Conservation (phyloP, 2,329 filamentous ascomycete species). For the Parastagonospora nodorum region DNA sequence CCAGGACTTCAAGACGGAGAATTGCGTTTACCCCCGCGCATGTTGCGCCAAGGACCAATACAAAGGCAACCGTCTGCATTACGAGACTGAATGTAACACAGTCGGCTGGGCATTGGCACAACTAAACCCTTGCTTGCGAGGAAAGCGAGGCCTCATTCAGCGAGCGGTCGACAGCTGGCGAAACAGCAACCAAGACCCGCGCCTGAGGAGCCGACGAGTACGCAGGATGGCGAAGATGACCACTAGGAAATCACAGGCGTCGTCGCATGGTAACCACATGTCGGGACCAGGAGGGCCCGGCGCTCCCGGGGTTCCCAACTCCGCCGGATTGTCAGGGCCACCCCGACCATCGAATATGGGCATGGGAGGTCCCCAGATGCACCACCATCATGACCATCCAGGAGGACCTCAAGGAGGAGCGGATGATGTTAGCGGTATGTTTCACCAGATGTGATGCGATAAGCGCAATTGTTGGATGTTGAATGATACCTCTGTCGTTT, state of each 20-base stretch:
- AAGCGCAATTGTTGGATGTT: conserved; percentile 45
- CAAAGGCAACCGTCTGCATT: conserved; percentile 90
- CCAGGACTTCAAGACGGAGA: conserved; percentile 93
- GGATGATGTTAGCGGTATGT: conserved; percentile 96
- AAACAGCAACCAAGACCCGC: conserved; percentile 96
- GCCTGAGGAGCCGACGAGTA: conserved; percentile 87
- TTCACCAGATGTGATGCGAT: conserved; percentile 79
- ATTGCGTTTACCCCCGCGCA: conserved; percentile 95
- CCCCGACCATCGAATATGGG: conserved; percentile 69
- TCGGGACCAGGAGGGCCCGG: conserved; percentile 65
- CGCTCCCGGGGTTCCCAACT: conserved; percentile 67
- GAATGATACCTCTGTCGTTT: conserved; percentile 50
- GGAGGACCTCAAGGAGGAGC: conserved; percentile 69
- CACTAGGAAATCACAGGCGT: conserved; percentile 73
- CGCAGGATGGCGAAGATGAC: conserved; percentile 96
- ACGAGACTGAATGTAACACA: conserved; percentile 98
- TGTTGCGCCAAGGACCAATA: conserved; percentile 97
- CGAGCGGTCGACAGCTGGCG: conserved; percentile 97
- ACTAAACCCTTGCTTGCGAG: conserved; percentile 85
- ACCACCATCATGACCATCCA: conserved; percentile 75
- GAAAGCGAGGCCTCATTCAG: conserved; percentile 95
- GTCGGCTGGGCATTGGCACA: conserved; percentile 99
- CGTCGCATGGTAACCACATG: conserved; percentile 68
- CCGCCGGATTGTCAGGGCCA: conserved; percentile 64
- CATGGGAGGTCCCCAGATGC: conserved; percentile 68